Evolutionary conservation across 805 yeast species (phyloP).

Genomic region (Candida silvicultrix): DNA sequence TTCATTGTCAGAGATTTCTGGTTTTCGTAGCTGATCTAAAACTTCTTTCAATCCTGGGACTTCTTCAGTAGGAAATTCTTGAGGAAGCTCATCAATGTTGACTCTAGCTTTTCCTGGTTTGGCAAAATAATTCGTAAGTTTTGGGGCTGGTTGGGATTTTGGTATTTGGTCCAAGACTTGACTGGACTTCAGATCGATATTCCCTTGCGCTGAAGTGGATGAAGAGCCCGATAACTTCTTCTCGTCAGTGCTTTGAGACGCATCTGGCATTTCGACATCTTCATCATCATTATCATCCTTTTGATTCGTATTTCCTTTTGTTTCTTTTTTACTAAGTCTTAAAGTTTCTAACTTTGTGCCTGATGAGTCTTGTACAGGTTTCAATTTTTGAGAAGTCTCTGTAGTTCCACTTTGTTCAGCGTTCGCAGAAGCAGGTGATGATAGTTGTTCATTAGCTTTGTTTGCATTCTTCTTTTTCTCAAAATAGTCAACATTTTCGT

Average conservation of each 20-base stretch:
- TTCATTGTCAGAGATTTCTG: background rate
- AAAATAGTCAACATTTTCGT: background rate
- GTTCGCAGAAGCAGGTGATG: background rate
- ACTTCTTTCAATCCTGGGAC: slow-evolving; percentile 6
- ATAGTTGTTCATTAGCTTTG: too few relatives aligned
- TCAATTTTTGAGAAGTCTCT: background rate
- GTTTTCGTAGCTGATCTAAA: slow-evolving; percentile 1
- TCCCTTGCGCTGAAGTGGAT: too few relatives aligned
- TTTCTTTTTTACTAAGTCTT: too few relatives aligned
- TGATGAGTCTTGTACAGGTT: too few relatives aligned
- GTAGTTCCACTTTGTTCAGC: background rate
- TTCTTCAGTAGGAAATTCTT: slow-evolving; percentile 3
- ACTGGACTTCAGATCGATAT: too few relatives aligned
- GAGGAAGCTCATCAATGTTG: background rate
- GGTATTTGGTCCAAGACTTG: too few relatives aligned
- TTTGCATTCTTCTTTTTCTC: background rate
- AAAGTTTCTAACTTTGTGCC: too few relatives aligned
- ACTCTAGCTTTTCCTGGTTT: background rate
- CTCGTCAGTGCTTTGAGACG: background rate
- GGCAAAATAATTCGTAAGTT: background rate
- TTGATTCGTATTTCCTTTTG: too few relatives aligned
- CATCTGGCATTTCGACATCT: background rate
- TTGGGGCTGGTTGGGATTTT: background rate
- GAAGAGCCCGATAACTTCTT: background rate
- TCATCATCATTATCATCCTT: background rate